A percentile compares a stretch with the other conserved stretches of the same genome.
Evolutionary conservation across 176 grass and related monocot species (phyloP).

Genomic region (Oryza brachyantha): DNA sequence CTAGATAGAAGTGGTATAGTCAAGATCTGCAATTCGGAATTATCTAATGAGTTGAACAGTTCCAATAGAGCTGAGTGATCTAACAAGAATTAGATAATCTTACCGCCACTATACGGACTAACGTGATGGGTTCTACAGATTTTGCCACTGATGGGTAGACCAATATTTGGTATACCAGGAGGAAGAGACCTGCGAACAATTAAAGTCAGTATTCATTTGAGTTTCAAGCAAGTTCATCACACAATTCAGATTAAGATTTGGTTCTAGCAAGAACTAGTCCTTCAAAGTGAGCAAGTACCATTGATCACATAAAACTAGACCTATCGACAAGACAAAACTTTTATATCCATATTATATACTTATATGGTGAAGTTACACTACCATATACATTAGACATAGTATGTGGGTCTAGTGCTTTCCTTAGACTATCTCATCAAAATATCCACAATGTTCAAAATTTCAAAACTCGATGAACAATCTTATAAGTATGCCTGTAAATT

Average conservation of each 20-base stretch:
- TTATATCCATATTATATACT: neutral
- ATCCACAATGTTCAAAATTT: neutral
- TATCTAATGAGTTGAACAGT: slow-evolving; percentile 21
- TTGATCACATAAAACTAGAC: neutral
- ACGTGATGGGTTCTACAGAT: slow-evolving; percentile 53
- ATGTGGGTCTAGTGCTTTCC: neutral
- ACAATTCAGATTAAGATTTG: neutral
- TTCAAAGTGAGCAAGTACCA: slow-evolving; percentile 18
- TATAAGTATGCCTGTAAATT: neutral
- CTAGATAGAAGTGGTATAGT: slow-evolving; percentile 67
- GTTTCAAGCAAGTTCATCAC: slow-evolving; percentile 11
- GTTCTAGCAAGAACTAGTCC: neutral
- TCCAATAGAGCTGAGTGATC: slow-evolving; percentile 19
- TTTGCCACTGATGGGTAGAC: slow-evolving; percentile 71
- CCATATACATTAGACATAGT: neutral
- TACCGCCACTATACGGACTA: slow-evolving; percentile 59
- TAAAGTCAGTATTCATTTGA: slow-evolving; percentile 35
- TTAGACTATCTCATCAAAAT: neutral
- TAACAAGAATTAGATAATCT: slow-evolving; percentile 19
- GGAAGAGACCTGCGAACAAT: slow-evolving; percentile 49
- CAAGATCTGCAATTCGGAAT: slow-evolving; percentile 57
- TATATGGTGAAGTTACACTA: neutral
- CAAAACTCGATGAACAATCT: slow-evolving; percentile 1
- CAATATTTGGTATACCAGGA: slow-evolving; percentile 77
- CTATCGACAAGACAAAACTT: neutral